Conservation (phyloP, 2,329 filamentous ascomycete genomes). For the Tolypocladium capitatum region DNA sequence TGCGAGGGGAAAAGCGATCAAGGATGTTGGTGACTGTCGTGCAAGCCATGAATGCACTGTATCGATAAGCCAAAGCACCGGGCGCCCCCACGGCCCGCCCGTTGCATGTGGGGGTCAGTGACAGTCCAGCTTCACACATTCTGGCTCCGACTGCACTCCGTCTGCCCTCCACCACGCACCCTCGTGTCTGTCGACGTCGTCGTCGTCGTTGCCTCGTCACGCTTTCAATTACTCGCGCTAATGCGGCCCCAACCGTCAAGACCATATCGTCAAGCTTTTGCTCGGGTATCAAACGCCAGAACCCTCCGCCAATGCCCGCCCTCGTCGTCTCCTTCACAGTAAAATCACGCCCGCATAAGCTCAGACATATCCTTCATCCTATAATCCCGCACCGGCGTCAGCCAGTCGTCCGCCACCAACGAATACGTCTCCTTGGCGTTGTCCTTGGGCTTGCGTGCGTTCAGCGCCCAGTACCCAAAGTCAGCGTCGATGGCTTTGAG, state of each 20-base stretch:
- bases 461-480: conserved; percentile 59
- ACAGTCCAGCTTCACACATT: no score
- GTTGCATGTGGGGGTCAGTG: not conserved
- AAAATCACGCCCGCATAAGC: conserved; percentile 25
- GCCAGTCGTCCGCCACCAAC: conserved; percentile 50
- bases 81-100: not conserved
- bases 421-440: conserved; percentile 47
- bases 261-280: not conserved
- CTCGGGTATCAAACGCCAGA: not conserved
- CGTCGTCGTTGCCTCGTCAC: no score
- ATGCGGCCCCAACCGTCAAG: not conserved
- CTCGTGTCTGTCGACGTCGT: not conserved
- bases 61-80: not conserved
- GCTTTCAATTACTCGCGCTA: no score
- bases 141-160: no score
- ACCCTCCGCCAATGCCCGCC: not conserved
- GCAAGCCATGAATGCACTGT: no score
- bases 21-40: not conserved
- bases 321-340: no score
- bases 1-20: not conserved
- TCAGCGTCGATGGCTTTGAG: conserved; percentile 46
- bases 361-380: conserved; percentile 47
- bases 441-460: conserved; percentile 48
- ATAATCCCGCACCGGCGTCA: conserved; percentile 48
- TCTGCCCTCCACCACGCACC: no score